phyloP scores from a whole-genome alignment of 495 filamentous ascomycete genomes.

The Acidiella bohemica region DNA sequence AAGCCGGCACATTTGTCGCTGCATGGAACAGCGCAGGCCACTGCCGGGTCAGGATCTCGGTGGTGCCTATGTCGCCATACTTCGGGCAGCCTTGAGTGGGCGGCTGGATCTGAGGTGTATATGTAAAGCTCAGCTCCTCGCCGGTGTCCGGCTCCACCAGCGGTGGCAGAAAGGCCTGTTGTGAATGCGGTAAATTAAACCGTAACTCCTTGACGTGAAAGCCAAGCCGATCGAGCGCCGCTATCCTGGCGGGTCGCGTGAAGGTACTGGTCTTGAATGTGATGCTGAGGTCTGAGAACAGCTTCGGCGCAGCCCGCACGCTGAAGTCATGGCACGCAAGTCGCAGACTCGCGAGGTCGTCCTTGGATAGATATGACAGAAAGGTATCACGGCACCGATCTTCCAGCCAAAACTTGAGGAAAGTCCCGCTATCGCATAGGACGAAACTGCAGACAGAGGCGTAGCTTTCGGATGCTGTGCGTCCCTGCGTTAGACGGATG shows the following conservation, averaged over 20 bases:
- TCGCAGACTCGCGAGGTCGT: conserved; percentile 36
- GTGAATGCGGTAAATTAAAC: conserved; percentile 55
- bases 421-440: conserved; percentile 30
- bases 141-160: conserved; percentile 57
- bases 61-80: conserved; percentile 51
- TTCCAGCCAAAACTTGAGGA: conserved; percentile 38
- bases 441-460: conserved; percentile 29
- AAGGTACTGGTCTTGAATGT: conserved; percentile 59
- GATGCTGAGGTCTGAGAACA: conserved; percentile 40
- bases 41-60: conserved; percentile 60
- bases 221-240: conserved; percentile 57
- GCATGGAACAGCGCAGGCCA: conserved; percentile 74
- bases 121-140: conserved; percentile 59
- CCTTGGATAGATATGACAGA: conserved; percentile 27
- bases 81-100: conserved; percentile 28
- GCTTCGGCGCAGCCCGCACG: conserved; percentile 33
- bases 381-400: conserved; percentile 34
- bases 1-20: conserved; percentile 67
- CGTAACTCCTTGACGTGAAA: conserved; percentile 55
- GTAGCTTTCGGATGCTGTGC: conserved; percentile 15
- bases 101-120: conserved; percentile 48
- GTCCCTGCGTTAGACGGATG: conserved; percentile 1
- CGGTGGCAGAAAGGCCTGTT: conserved; percentile 61
- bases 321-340: conserved; percentile 41
- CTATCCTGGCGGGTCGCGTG: conserved; percentile 50